phyloP scores from a whole-genome alignment of 2,329 filamentous ascomycete genomes.

The Pseudogymnoascus sp. region DNA sequence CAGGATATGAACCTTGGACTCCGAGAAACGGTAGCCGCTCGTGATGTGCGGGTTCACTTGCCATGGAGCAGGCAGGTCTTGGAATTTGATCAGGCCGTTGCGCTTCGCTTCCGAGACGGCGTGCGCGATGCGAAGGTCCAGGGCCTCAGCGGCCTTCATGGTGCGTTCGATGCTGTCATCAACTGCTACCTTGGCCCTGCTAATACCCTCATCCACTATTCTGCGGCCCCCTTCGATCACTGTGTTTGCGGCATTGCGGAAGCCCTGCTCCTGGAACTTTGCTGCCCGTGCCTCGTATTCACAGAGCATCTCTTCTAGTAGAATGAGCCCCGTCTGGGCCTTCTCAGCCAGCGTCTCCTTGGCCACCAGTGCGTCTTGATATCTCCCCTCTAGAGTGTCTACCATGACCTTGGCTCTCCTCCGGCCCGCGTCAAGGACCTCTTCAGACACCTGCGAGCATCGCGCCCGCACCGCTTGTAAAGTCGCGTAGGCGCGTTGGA shows the following conservation, averaged over 20 bases:
- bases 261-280: constrained; percentile 68
- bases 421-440: constrained; percentile 79
- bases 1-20: constrained; percentile 83
- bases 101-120: constrained; percentile 70
- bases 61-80: constrained; percentile 88
- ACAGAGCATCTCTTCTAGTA: constrained; percentile 76
- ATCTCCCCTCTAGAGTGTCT: constrained; percentile 80
- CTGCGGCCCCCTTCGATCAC: constrained; percentile 72
- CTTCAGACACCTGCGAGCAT: constrained; percentile 84
- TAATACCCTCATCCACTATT: constrained; percentile 71
- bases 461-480: constrained; percentile 79
- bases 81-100: constrained; percentile 76
- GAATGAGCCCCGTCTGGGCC: constrained; percentile 74
- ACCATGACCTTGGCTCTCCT: constrained; percentile 81
- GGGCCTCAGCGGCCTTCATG: constrained; percentile 68
- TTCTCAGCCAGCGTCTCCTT: constrained; percentile 89
- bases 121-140: constrained; percentile 77
- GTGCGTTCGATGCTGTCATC: constrained; percentile 77
- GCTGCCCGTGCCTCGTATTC: constrained; percentile 80
- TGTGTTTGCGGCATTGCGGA: constrained; percentile 63
- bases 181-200: constrained; percentile 65
- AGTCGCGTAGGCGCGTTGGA: constrained; percentile 77
- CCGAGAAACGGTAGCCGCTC: constrained; percentile 85
- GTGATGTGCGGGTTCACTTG: constrained; percentile 89
- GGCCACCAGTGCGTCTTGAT: constrained; percentile 75